phyloP scores from a whole-genome alignment of 2,329 filamentous ascomycete genomes.

The Cytospora piceicola region DNA sequence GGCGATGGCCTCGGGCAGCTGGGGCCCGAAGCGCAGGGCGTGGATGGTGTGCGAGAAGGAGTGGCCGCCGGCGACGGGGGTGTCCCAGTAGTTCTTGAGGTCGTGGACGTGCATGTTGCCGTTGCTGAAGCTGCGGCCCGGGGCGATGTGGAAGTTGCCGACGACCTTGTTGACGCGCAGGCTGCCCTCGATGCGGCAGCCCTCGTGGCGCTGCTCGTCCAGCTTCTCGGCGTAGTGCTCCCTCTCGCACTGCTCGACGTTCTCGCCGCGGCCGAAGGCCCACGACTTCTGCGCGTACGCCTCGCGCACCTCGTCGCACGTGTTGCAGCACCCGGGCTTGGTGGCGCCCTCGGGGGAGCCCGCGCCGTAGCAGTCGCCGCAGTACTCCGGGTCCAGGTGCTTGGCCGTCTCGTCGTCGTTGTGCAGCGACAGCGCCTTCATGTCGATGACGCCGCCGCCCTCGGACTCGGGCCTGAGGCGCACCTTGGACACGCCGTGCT shows the following conservation, averaged over 20 bases:
- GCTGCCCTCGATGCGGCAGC: conserved; percentile 89
- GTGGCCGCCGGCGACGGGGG: conserved; percentile 69
- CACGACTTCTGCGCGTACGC: conserved; percentile 88
- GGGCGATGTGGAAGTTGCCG: conserved; percentile 97
- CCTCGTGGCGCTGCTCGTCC: conserved; percentile 85
- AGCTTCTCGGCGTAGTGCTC: conserved; percentile 92
- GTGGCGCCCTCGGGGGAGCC: conserved; percentile 68
- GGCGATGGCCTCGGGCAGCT: conserved; percentile 74
- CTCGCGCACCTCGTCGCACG: conserved; percentile 94
- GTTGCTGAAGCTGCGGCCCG: conserved; percentile 92
- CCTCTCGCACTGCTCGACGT: conserved; percentile 91
- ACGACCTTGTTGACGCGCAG: conserved; percentile 98
- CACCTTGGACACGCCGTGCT: conserved; percentile 91
- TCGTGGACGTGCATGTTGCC: conserved; percentile 98
- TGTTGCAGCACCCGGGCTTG: conserved; percentile 94
- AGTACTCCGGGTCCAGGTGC: conserved; percentile 91
- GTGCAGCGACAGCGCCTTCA: conserved; percentile 72
- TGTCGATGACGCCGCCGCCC: conserved; percentile 76
- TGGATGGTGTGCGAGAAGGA: conserved; percentile 91
- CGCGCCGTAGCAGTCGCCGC: conserved; percentile 91
- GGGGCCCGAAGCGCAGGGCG: conserved; percentile 87
- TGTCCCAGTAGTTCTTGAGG: conserved; percentile 90
- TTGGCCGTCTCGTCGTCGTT: conserved; percentile 66
- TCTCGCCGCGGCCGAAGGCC: conserved; percentile 91
- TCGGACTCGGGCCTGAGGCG: conserved; percentile 73